phyloP scores from a whole-genome alignment of 305 asterid genomes.

The Fraxinus nigra region DNA sequence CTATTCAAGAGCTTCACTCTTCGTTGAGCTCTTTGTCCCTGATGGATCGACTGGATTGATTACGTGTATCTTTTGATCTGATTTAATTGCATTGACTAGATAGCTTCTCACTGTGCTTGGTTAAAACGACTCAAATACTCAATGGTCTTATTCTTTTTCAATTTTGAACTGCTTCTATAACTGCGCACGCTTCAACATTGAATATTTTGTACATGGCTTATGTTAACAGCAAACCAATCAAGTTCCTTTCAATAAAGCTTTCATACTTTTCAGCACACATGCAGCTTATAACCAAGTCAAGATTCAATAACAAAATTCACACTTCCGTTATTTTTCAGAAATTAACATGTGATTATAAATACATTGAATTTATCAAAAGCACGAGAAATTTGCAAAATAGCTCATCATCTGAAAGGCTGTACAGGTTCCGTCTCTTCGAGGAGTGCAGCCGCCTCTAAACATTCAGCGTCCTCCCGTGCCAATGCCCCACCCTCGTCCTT shows the following conservation, averaged over 20 bases:
- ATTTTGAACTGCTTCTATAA: not conserved
- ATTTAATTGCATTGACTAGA: not conserved
- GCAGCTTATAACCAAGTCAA: not conserved
- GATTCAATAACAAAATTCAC: not conserved
- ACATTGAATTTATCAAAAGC: constrained; percentile 3
- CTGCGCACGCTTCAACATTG: not conserved
- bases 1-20: not conserved
- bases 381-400: not conserved
- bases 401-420: constrained; percentile 68
- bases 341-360: not conserved
- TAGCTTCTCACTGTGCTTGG: not conserved
- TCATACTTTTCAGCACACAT: not conserved
- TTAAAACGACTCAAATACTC: not conserved
- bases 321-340: not conserved
- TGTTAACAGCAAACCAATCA: not conserved
- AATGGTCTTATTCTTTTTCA: not conserved
- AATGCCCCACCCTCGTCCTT: constrained; percentile 52
- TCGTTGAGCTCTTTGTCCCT: not conserved
- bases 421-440: constrained; percentile 79
- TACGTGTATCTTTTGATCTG: not conserved
- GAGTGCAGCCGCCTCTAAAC: constrained; percentile 66
- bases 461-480: constrained; percentile 66
- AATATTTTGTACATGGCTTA: not conserved
- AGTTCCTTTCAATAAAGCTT: not conserved
- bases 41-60: not conserved